Evolutionary conservation across 2,329 filamentous ascomycete species (phyloP), one percentile per base, ranked within the genome.

Genomic region (Fusarium sp.): DNA sequence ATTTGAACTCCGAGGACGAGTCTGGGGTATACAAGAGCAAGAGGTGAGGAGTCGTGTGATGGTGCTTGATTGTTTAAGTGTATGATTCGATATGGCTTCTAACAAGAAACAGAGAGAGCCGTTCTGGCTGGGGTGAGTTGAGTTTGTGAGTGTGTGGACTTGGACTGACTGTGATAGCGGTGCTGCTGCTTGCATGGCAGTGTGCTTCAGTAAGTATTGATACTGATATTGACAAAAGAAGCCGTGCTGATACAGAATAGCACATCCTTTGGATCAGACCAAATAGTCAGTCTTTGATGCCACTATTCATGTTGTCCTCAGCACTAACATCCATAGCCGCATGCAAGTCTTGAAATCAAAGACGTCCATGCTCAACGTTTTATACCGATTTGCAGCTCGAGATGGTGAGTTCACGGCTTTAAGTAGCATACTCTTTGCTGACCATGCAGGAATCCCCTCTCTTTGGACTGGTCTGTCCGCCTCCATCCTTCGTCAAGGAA

Each of bases 231-330:
- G 2, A 0, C 12, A 2, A 20, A 7, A 0, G 14, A 45, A 27
- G 14, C 15, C 7, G 6, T n/a, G 52, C 50, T 71, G 52, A 72
- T 35, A 15, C n/a, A 1, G 1, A 35, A 3, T 45, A 85, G 84
- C 84, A n/a, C 84, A 85, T 68, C 85, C 84, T 14, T 69, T 86
- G 2, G 84, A 86, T 56, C 84, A 86, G 65, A 85, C 84, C 0
- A 86, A 86, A 80, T 86, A 86, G 84, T 84, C 58, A 72, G 81
- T 37, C 35, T 9, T 37, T 37, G 15, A 17, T 14, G 35, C 14
- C 15, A 14, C 35, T 37, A 37, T 37, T 6, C 14, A 37, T 37
- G 14, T 14, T 14, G 35, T 17, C 14, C 35, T 37, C 7, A 8
- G 14, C 14, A 17, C 58, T 65, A 32, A 65, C 35, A 40, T 8